Conservation (phyloP, 306 rosid genomes). For the Trifolium pratense region DNA sequence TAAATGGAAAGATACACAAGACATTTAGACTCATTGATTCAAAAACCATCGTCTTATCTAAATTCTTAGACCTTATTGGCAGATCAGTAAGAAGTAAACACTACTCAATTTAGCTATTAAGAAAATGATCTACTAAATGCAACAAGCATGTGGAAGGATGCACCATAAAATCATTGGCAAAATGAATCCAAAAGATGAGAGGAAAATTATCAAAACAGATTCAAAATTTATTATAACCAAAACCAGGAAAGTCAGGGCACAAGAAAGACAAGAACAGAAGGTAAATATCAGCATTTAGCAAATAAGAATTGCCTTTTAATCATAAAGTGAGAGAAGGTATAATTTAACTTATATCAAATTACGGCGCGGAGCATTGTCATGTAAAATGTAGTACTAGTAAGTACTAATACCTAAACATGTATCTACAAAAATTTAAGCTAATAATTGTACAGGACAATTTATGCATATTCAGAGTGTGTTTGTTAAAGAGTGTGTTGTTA, state of each 20-base stretch:
- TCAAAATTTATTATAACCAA: no score
- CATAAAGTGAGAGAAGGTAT: not conserved
- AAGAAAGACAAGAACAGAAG: no score
- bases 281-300: no score
- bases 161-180: conserved; percentile 14
- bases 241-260: no score
- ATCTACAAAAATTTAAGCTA: conserved; percentile 14
- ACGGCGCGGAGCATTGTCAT: no score
- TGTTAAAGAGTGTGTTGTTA: no score
- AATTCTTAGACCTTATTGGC: conserved; percentile 29
- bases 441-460: not conserved
- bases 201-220: conserved; percentile 4
- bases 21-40: conserved; percentile 15
- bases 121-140: conserved; percentile 7
- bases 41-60: conserved; percentile 3
- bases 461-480: no score
- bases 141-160: conserved; percentile 26
- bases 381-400: no score
- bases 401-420: conserved; percentile 9
- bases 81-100: conserved; percentile 10
- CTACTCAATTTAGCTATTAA: conserved; percentile 13
- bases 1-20: conserved; percentile 21
- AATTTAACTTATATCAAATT: not conserved
- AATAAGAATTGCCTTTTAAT: conserved; percentile 9
- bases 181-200: not conserved